These are phyloP conservation scores for Sicyos baderoa DNA, from an alignment of 306 rosid species.

Conservation along the genomic window DNA sequence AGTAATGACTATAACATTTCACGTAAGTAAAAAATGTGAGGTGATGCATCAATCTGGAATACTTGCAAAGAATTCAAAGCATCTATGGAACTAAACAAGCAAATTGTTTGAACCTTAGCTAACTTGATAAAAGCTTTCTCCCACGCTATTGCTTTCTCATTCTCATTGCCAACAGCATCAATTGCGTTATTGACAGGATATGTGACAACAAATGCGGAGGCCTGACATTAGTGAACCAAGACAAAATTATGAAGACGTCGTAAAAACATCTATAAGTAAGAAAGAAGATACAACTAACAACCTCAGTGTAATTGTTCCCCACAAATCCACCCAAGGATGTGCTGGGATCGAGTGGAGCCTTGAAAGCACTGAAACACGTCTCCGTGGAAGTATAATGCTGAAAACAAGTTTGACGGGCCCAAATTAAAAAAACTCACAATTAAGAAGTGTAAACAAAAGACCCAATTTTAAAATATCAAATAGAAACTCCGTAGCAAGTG, in stretches of 20 bases:
- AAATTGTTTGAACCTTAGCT: slow-evolving; percentile 58
- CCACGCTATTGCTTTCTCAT: slow-evolving; percentile 78
- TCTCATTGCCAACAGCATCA: slow-evolving; percentile 62
- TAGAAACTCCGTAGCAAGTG: slow-evolving; percentile 3
- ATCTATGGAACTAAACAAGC: slow-evolving; percentile 19
- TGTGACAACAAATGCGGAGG: slow-evolving; percentile 80
- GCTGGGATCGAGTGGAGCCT: slow-evolving; percentile 94
- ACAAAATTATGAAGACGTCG: slow-evolving; percentile 23
- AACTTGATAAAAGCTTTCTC: slow-evolving; percentile 76
- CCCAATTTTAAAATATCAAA: slow-evolving; percentile 1
- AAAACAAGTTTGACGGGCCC: slow-evolving; percentile 22
- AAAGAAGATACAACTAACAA: slow-evolving; percentile 25
- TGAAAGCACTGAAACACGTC: slow-evolving; percentile 91
- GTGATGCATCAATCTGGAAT: slow-evolving; percentile 10
- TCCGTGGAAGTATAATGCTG: slow-evolving; percentile 85
- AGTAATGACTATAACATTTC: background rate
- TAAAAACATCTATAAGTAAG: slow-evolving; percentile 1
- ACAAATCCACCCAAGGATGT: slow-evolving; percentile 86
- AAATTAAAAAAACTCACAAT: slow-evolving; percentile 21
- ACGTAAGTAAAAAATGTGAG: background rate
- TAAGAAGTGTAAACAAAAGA: slow-evolving; percentile 8
- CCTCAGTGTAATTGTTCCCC: slow-evolving; percentile 85
- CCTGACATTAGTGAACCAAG: slow-evolving; percentile 46
- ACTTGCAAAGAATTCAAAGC: background rate
- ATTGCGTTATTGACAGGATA: slow-evolving; percentile 86